Percentiles rank a stretch among this genome's conserved stretches.
phyloP scores from a whole-genome alignment of 1,284 basidiomycete genomes.

The Rhodotorula sp. region DNA sequence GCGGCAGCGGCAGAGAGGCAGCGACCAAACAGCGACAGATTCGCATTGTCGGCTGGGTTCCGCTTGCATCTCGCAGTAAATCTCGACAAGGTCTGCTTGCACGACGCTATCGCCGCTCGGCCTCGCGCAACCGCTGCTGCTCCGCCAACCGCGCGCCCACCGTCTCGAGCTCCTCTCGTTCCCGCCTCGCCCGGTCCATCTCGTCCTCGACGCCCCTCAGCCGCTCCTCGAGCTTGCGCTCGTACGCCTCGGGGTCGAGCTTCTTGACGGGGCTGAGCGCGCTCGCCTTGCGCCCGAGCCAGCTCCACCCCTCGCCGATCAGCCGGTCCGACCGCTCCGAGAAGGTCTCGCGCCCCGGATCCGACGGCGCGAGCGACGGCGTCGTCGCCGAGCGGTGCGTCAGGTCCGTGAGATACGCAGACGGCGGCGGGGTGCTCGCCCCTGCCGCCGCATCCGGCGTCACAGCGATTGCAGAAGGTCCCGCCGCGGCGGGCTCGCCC shows the following conservation, averaged over 20 bases:
- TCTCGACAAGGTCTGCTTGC: background rate
- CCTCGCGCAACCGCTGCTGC: background rate
- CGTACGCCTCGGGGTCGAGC: constrained; percentile 32
- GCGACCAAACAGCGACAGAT: no score
- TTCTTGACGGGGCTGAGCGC: constrained; percentile 23
- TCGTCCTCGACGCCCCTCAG: constrained; percentile 13
- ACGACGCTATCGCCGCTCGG: background rate
- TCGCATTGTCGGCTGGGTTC: no score
- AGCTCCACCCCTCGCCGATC: constrained; percentile 9
- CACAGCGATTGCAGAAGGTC: background rate
- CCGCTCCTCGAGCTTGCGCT: constrained; percentile 12
- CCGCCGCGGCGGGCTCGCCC: background rate
- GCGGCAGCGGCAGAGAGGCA: no score
- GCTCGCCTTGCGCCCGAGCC: constrained; percentile 1
- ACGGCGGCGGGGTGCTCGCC: background rate
- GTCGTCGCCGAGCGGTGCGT: background rate
- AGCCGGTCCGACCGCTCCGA: constrained; percentile 36
- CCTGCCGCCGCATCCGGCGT: background rate
- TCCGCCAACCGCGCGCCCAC: constrained; percentile 5
- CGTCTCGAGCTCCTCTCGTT: constrained; percentile 12
- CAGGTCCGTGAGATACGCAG: background rate
- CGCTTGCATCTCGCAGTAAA: background rate
- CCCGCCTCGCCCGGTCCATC: constrained; percentile 11
- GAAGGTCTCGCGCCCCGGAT: constrained; percentile 34
- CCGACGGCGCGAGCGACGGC: constrained; percentile 9